Evolutionary conservation across 768 basidiomycete genomes (phyloP).

Genomic region (Boletus subcaerulescens): DNA sequence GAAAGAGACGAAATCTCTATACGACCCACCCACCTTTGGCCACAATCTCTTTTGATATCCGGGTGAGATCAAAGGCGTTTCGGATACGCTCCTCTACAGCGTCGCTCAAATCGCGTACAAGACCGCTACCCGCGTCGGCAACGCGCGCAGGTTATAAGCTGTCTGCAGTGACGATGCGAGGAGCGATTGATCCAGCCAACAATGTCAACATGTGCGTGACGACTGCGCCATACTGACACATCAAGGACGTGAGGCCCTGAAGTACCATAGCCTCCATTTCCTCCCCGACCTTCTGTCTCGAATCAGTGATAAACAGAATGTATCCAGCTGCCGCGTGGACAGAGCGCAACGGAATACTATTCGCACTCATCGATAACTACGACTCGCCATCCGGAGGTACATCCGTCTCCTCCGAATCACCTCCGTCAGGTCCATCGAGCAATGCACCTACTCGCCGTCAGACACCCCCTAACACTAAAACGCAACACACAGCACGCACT

Average conservation of each 20-base stretch:
- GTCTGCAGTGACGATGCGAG: slow-evolving; percentile 94
- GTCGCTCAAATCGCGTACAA: slow-evolving; percentile 77
- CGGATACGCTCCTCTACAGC: slow-evolving; percentile 81
- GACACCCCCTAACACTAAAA: too few species aligned
- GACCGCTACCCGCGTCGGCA: slow-evolving; percentile 78
- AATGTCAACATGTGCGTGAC: too few species aligned
- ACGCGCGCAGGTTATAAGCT: slow-evolving; percentile 87
- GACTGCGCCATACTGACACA: slow-evolving; percentile 23
- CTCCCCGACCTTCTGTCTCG: slow-evolving; percentile 64
- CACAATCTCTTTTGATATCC: slow-evolving; percentile 83
- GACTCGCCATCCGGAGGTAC: slow-evolving; percentile 7
- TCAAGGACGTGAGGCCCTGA: slow-evolving; percentile 71
- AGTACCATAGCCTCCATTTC: slow-evolving; percentile 94
- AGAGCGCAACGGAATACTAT: slow-evolving; percentile 60
- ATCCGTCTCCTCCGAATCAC: neutral
- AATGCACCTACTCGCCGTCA: slow-evolving; percentile 41
- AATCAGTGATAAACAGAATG: slow-evolving; percentile 67
- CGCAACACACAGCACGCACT: slow-evolving; percentile 45
- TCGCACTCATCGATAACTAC: slow-evolving; percentile 15
- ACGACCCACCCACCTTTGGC: slow-evolving; percentile 57
- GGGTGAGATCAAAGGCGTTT: slow-evolving; percentile 79
- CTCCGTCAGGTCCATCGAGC: slow-evolving; percentile 41
- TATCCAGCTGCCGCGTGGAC: slow-evolving; percentile 70
- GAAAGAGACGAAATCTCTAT: neutral
- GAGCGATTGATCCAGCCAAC: slow-evolving; percentile 76